Base-by-base conservation (phyloP, 768 basidiomycete species). In the Rhodocollybia butyracea region DNA sequence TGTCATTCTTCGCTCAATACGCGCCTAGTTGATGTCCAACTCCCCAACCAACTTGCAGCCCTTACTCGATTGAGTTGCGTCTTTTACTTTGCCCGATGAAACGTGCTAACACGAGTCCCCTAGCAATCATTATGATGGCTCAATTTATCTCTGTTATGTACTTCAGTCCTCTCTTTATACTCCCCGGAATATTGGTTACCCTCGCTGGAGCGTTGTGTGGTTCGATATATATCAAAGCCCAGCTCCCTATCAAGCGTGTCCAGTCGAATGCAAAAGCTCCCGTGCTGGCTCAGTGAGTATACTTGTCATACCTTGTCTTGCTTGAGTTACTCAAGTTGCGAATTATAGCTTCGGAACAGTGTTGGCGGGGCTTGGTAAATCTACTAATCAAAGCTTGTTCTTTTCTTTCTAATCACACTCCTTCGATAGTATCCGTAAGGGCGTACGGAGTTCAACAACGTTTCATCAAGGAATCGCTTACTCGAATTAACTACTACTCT, bases 61-160 rank as follows among this genome's bases (percentile, higher is more conserved):
- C 55, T 74, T 79, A 56, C 74, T 91, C 36, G 89, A 92, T 63
- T 64, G 69, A 2, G n/a, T n/a, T n/a, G n/a, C n/a, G n/a, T n/a
- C n/a, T n/a, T n/a, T n/a, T n/a, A n/a, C 57, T 65, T 0, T 61
- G 78, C 17, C 53, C 70, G 1, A 61, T 62, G 40, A 62, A 58
- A 19, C 60, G 77, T 5, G 62, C 54, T 59, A 61, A 48, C 39
- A 60, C 76, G 3, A 30, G 58, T 10, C 68, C 69, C 55, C 55
- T 73, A 38, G 57, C 69, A 1, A 58, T 73, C 10, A 57, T 66
- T 4, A 71, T 81, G 70, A 2, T 76, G 13, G 66, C 72, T 43
- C 77, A 75, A 56, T 71, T 83, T 30, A 60, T 60, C 1, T 77
- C 75, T 5, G 72, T 82, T 3, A 67, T 81, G 11, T 40, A 75